Percentiles rank a stretch among this genome's conserved stretches.
Evolutionary conservation across 2,329 filamentous ascomycete genomes (phyloP).

Genomic region (Pseudocercospora fuligena): DNA sequence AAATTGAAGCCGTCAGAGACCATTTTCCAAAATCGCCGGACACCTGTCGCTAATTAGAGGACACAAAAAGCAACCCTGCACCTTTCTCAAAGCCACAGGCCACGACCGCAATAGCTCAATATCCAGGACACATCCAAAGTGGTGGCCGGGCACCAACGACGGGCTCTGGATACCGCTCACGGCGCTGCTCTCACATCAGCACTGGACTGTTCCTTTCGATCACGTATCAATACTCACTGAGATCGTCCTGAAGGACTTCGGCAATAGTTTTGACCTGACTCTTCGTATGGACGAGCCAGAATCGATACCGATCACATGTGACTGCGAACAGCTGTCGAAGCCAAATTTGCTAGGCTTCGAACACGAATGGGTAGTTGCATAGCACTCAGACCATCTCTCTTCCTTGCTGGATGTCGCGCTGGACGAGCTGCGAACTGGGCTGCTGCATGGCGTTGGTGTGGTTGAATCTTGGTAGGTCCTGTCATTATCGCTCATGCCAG

Average conservation of each 20-base stretch:
- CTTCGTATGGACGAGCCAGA: not conserved
- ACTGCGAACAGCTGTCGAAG: not conserved
- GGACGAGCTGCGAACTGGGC: not conserved
- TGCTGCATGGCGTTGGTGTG: constrained; percentile 1
- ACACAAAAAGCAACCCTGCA: not conserved
- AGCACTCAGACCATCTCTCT: not conserved
- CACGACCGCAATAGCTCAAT: not conserved
- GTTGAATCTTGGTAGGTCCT: not conserved
- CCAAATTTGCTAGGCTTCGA: not conserved
- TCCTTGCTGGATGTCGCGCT: not conserved
- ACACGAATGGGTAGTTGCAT: not conserved
- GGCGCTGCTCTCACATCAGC: not conserved
- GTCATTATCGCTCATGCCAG: not conserved
- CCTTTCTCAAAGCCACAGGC: not conserved
- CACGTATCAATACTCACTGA: not conserved
- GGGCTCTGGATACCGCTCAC: not conserved
- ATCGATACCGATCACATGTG: not conserved
- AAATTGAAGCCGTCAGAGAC: not conserved
- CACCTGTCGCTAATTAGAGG: not conserved
- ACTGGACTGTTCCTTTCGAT: not conserved
- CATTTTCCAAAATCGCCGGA: not conserved
- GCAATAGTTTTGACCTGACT: not conserved
- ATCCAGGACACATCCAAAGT: constrained; percentile 4
- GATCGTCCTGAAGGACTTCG: not conserved
- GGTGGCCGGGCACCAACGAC: not conserved